Percentiles rank a stretch among this genome's conserved stretches.
These are phyloP conservation scores for Marasmius tenuissimus DNA, from an alignment of 1,284 basidiomycete species.

Conservation along the genomic window DNA sequence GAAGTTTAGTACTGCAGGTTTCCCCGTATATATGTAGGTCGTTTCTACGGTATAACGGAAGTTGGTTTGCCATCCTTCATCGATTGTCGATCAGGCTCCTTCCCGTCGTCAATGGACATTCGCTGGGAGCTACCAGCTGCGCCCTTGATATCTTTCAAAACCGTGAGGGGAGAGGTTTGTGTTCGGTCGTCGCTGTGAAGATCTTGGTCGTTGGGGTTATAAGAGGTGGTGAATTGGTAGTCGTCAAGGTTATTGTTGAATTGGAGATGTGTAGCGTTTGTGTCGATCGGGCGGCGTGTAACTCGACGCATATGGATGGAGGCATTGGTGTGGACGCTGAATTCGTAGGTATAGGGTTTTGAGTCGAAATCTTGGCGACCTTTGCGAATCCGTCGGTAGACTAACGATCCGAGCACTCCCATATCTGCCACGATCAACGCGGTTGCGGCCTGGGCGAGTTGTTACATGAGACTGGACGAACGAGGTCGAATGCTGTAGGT, in stretches of 20 bases:
- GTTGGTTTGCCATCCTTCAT: no score
- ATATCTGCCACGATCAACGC: conserved; percentile 12
- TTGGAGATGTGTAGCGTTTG: not conserved
- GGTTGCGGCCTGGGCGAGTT: conserved; percentile 5
- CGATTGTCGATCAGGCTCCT: no score
- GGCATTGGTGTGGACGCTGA: not conserved
- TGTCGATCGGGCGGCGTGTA: not conserved
- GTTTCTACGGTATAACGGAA: no score
- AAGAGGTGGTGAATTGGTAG: not conserved
- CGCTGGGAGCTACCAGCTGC: no score
- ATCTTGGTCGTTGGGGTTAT: not conserved
- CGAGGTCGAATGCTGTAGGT: not conserved
- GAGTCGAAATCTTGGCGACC: conserved; percentile 5
- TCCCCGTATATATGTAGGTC: not conserved
- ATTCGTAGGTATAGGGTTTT: conserved; percentile 3
- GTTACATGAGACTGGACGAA: not conserved
- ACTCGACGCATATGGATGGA: not conserved
- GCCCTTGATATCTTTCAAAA: no score
- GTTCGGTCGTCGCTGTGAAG: no score
- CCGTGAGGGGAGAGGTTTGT: no score
- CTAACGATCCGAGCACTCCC: not conserved
- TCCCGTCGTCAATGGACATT: no score
- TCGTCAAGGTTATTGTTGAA: not conserved
- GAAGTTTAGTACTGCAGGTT: no score
- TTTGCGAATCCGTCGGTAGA: conserved; percentile 7